Conservation (phyloP, 352 stramenopile genomes). For the Globisporangium paroecandrum region DNA sequence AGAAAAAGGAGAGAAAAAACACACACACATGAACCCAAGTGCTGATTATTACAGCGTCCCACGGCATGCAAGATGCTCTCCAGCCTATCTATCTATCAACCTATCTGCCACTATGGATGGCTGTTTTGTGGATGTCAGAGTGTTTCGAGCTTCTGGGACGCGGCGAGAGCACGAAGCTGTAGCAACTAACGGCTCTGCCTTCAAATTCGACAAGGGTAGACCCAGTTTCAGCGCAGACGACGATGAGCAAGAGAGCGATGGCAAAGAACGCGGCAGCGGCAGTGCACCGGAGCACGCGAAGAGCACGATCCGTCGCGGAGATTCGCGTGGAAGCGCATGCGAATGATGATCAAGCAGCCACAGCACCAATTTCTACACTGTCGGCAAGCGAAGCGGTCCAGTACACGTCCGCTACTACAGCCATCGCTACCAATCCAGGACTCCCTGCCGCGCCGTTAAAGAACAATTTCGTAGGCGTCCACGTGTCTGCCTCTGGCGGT, state of each 20-base stretch:
- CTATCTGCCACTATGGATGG: background rate
- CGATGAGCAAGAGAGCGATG: background rate
- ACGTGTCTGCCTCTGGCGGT: conserved; percentile 37
- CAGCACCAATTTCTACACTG: background rate
- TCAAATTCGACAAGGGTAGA: background rate
- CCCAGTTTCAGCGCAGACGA: background rate
- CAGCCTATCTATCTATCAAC: too few species aligned
- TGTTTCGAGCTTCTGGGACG: background rate
- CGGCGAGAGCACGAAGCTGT: background rate
- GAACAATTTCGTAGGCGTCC: conserved; percentile 32
- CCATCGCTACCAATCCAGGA: background rate
- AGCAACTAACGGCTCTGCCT: background rate
- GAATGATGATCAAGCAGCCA: too few species aligned
- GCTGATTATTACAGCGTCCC: background rate
- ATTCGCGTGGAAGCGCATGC: background rate
- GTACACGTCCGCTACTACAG: background rate
- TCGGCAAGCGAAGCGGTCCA: background rate
- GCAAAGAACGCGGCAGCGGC: background rate
- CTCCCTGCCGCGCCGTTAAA: background rate
- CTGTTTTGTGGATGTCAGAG: background rate
- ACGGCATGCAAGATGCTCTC: too few species aligned
- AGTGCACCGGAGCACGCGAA: background rate
- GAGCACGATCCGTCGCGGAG: background rate
- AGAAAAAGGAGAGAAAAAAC: conserved; percentile 10
- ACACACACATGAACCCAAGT: background rate